Conservation (phyloP, 805 yeast species). For the Pichia eremophila region DNA sequence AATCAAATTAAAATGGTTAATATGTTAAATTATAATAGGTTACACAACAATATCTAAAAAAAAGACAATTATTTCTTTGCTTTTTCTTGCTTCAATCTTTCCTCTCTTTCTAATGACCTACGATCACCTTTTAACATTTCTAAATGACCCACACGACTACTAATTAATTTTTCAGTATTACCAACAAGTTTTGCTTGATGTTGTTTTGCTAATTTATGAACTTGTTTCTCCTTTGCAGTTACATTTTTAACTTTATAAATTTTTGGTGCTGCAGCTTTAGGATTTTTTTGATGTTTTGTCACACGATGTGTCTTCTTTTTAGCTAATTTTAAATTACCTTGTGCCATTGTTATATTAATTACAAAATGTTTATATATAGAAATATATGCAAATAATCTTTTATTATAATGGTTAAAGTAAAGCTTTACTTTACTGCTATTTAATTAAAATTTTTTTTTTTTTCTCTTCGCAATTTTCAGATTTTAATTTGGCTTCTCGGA, state of each 20-base stretch:
- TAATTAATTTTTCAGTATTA: constrained; percentile 71
- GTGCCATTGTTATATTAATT: constrained; percentile 43
- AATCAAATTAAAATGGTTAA: neutral
- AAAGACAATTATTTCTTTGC: constrained; percentile 1
- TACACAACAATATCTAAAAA: neutral
- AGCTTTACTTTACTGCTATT: no score
- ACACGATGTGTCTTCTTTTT: constrained; percentile 41
- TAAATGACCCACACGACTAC: constrained; percentile 88
- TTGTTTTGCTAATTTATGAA: constrained; percentile 48
- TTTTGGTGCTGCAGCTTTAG: constrained; percentile 67
- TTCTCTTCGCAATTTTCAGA: no score
- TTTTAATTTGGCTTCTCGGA: no score
- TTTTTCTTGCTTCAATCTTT: constrained; percentile 26
- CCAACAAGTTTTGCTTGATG: constrained; percentile 25
- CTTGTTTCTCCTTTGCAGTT: constrained; percentile 32
- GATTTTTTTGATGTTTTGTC: constrained; percentile 57
- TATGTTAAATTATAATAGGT: neutral
- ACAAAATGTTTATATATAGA: neutral
- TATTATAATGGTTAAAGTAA: neutral
- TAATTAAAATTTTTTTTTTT: no score
- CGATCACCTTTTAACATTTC: constrained; percentile 88
- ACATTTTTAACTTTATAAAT: constrained; percentile 59
- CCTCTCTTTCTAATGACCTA: constrained; percentile 63
- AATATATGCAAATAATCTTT: neutral
- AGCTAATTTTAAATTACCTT: constrained; percentile 54